Evolutionary conservation across 495 filamentous ascomycete genomes (phyloP), one percentile per base, ranked within the genome.

Genomic region (Oidiodendron maius): DNA sequence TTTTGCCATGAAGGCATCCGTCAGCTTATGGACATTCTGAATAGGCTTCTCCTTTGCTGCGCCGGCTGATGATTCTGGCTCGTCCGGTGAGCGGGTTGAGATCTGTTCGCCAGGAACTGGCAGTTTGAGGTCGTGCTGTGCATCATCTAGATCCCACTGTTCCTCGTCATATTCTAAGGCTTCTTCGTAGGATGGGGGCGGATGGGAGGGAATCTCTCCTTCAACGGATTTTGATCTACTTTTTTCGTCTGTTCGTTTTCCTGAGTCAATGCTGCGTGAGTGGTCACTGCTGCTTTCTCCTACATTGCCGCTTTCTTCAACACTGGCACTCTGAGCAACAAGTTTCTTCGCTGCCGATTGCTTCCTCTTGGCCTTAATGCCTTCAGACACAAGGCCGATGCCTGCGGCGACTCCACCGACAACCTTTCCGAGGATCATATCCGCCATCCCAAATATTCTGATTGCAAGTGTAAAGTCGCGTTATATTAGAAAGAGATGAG

Each of bases 121-220:
- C 5, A 5, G 26, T 30, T 30, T 42, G 15, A 60, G 44, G 18
- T 70, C 58, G 23, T 69, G 62, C 46, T 70, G 64, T 11, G 67
- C 66, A 46, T 74, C 75, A 55, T 78, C 75, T 4, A 76, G 69
- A 13, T 68, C 58, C 72, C 71, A 76, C 50, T 68, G 25, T 35
- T 15, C 26, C 15, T 25, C 61, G n/a, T 63, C 26, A 30, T 30
- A 30, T 5, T 12, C 12, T 30, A 12, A 12, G 26, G 26, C 5
- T 30, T n/a, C n/a, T n/a, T n/a, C 35, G 35, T 37, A 37, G 4
- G 35, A 13, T 37, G 13, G 35, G n/a, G 35, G 35, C 5, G n/a
- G n/a, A n/a, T n/a, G n/a, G n/a, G n/a, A n/a, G n/a, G n/a, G n/a
- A n/a, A n/a, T n/a, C 50, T 50, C 20, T 57, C 56, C 13, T 43